Evolutionary conservation across 2,329 filamentous ascomycete species (phyloP).

Genomic region (Arthrobotrys sinensis): DNA sequence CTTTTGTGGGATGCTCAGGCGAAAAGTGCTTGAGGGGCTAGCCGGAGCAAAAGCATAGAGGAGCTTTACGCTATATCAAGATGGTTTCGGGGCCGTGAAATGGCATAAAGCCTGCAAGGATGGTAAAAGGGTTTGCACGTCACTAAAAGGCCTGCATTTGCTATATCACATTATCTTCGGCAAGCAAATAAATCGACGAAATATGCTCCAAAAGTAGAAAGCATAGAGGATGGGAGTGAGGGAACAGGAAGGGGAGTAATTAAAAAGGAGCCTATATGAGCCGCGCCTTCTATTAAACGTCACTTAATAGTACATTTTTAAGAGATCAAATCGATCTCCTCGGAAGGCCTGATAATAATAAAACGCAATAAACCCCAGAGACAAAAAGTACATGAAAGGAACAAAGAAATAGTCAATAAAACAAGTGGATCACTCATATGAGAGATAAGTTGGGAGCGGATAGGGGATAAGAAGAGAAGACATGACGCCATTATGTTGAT

Average conservation of each 20-base stretch:
- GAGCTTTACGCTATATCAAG: neutral
- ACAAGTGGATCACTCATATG: constrained; percentile 14
- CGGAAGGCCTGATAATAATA: constrained; percentile 11
- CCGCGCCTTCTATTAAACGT: constrained; percentile 60
- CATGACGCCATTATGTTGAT: constrained; percentile 38
- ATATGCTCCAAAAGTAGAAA: constrained; percentile 12
- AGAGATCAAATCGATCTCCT: constrained; percentile 30
- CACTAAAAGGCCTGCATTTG: neutral
- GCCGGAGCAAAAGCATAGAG: constrained; percentile 22
- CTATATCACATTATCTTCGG: constrained; percentile 27
- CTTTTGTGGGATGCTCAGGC: constrained; percentile 84
- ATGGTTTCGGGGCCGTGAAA: neutral
- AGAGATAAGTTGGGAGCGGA: neutral
- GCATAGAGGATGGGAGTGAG: neutral
- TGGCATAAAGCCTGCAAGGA: too few species aligned
- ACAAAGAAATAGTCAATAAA: constrained; percentile 7
- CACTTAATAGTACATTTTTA: constrained; percentile 58
- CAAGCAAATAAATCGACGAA: neutral
- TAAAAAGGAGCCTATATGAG: constrained; percentile 35
- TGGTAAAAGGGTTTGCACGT: too few species aligned
- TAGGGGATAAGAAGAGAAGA: neutral
- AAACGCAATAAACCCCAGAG: constrained; percentile 34
- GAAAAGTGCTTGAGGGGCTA: constrained; percentile 67
- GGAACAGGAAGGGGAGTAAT: neutral
- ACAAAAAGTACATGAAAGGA: constrained; percentile 37